phyloP scores from a whole-genome alignment of 1,139 yeast species.

The Protomyces lactucae-debilis region DNA sequence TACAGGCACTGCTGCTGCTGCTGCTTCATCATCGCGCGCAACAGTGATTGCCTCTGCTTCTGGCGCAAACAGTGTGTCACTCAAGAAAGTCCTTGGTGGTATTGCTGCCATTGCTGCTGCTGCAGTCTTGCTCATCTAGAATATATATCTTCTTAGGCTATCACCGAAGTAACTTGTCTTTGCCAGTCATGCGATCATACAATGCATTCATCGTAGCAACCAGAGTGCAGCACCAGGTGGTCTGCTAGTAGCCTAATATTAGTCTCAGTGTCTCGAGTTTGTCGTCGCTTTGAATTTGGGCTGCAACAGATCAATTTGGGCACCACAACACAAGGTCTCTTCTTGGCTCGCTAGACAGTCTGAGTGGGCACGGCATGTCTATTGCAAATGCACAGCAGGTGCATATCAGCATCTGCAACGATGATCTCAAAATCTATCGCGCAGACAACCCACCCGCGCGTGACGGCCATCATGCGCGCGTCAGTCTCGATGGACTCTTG shows the following conservation, averaged over 20 bases:
- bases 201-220: no score
- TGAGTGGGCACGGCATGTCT: neutral
- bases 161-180: no score
- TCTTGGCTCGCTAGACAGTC: no score
- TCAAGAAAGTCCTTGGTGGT: neutral
- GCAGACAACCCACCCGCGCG: neutral
- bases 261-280: no score
- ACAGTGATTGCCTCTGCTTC: neutral
- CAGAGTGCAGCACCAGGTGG: no score
- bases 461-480: conserved; percentile 3
- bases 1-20: neutral
- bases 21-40: neutral
- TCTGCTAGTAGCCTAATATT: no score
- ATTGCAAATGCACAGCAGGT: neutral
- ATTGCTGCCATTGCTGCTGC: neutral
- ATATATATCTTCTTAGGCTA: no score
- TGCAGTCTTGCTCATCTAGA: no score
- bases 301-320: no score
- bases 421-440: conserved; percentile 6
- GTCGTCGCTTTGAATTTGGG: no score
- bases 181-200: no score
- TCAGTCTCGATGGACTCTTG: conserved; percentile 11
- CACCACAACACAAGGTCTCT: no score
- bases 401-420: neutral
- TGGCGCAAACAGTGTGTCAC: neutral